phyloP scores from a whole-genome alignment of 139 green algal genomes.

The Tetradesmus lagerheimii region DNA sequence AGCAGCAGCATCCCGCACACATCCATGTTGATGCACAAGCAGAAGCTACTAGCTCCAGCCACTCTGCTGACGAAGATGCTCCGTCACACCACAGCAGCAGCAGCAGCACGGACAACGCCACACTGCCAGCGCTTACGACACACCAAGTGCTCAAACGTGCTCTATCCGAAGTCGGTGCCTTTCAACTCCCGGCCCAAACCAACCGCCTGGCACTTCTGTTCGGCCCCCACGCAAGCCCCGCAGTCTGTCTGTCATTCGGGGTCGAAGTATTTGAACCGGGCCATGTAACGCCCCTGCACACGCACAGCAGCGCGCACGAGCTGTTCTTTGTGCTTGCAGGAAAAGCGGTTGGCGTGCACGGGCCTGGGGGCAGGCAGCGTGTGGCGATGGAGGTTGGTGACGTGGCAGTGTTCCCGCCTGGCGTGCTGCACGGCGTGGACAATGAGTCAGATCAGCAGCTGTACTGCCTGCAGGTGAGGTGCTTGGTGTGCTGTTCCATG shows the following conservation, averaged over 20 bases:
- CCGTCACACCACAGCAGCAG: background rate
- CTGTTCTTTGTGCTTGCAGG: constrained; percentile 90
- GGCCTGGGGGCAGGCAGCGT: constrained; percentile 53
- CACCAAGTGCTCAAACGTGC: constrained; percentile 51
- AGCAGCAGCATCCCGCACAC: background rate
- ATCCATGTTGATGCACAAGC: background rate
- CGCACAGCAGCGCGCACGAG: constrained; percentile 72
- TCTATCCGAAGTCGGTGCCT: constrained; percentile 74
- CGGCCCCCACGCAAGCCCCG: constrained; percentile 39
- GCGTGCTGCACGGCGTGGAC: constrained; percentile 81
- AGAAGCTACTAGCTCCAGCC: background rate
- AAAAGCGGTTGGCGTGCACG: constrained; percentile 59
- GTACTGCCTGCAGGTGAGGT: constrained; percentile 68
- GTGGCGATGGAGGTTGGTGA: constrained; percentile 75
- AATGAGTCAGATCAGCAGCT: constrained; percentile 62
- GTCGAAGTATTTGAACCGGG: constrained; percentile 73
- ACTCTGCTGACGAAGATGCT: background rate
- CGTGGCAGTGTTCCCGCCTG: constrained; percentile 82
- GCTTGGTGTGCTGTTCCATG: too few species aligned
- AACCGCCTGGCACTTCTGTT: constrained; percentile 85
- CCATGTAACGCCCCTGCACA: constrained; percentile 13
- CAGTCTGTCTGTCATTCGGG: constrained; percentile 68
- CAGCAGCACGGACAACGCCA: background rate
- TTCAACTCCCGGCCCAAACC: constrained; percentile 82
- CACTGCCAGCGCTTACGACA: constrained; percentile 2